These are phyloP conservation scores for Phytophthora crassamura DNA, from an alignment of 352 stramenopile species.

Conservation along the genomic window DNA sequence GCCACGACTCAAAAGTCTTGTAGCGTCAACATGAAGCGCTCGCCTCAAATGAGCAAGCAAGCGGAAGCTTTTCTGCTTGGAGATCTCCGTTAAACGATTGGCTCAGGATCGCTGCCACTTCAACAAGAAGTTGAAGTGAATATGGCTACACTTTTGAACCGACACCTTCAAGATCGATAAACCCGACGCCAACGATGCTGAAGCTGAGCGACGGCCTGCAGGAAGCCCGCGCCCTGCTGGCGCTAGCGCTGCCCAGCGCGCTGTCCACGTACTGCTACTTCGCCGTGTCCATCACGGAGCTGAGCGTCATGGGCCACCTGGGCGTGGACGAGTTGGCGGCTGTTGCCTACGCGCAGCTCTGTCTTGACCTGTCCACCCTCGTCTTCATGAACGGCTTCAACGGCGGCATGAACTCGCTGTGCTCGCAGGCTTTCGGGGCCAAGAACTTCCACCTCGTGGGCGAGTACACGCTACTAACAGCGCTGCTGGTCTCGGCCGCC, in stretches of 20 bases:
- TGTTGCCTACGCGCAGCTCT: conserved; percentile 77
- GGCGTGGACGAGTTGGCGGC: conserved; percentile 78
- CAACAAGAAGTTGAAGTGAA: too few species aligned
- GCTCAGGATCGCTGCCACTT: too few species aligned
- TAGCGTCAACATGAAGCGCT: too few species aligned
- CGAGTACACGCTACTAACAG: conserved; percentile 64
- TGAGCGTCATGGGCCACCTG: conserved; percentile 84
- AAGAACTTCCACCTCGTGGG: conserved; percentile 76
- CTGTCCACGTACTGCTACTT: conserved; percentile 83
- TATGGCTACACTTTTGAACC: conserved; percentile 3
- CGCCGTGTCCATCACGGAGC: conserved; percentile 76
- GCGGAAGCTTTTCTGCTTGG: too few species aligned
- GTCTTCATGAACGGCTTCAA: conserved; percentile 88
- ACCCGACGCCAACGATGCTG: conserved; percentile 11
- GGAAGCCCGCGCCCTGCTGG: conserved; percentile 48
- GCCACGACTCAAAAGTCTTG: too few species aligned
- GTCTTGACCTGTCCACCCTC: conserved; percentile 75
- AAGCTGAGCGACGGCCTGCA: not conserved
- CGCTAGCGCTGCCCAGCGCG: conserved; percentile 59
- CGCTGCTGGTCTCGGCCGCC: conserved; percentile 53
- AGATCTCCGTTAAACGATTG: too few species aligned
- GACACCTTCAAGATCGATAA: not conserved
- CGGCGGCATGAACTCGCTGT: conserved; percentile 79
- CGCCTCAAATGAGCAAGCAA: too few species aligned
- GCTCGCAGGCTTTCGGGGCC: conserved; percentile 86